phyloP scores from a whole-genome alignment of 495 filamentous ascomycete species.

The Aspergillus hancockii region DNA sequence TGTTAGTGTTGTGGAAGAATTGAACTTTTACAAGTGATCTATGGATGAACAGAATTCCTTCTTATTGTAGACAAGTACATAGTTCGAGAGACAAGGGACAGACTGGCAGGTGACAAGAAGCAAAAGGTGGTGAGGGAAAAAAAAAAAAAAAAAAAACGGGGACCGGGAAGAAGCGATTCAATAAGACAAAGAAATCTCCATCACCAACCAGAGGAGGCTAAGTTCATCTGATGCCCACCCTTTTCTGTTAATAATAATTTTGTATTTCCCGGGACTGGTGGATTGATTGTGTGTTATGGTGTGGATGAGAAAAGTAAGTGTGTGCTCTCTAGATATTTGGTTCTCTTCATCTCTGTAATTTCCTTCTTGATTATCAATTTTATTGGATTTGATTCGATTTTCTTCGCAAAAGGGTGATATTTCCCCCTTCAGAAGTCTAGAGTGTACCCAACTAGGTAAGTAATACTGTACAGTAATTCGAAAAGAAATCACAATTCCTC shows the following conservation, averaged over 20 bases:
- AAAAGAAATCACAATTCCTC: background rate
- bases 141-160: constrained; percentile 18
- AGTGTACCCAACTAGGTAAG: background rate
- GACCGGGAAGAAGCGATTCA: constrained; percentile 31
- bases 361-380: background rate
- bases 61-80: too few relatives aligned
- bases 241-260: constrained; percentile 10
- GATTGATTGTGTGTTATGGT: constrained; percentile 5
- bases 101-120: background rate
- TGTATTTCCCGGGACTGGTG: constrained; percentile 1
- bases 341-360: background rate
- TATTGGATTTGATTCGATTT: background rate
- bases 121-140: constrained; percentile 2
- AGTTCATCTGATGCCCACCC: constrained; percentile 20
- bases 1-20: too few relatives aligned
- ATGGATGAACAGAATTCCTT: background rate
- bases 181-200: constrained; percentile 14
- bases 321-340: background rate
- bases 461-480: constrained; percentile 1
- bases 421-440: background rate
- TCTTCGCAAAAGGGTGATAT: background rate
- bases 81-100: background rate
- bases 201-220: constrained; percentile 17
- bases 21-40: too few relatives aligned
- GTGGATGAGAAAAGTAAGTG: background rate